Conservation (phyloP, 2,329 filamentous ascomycete genomes). For the Aureobasidium sp. region DNA sequence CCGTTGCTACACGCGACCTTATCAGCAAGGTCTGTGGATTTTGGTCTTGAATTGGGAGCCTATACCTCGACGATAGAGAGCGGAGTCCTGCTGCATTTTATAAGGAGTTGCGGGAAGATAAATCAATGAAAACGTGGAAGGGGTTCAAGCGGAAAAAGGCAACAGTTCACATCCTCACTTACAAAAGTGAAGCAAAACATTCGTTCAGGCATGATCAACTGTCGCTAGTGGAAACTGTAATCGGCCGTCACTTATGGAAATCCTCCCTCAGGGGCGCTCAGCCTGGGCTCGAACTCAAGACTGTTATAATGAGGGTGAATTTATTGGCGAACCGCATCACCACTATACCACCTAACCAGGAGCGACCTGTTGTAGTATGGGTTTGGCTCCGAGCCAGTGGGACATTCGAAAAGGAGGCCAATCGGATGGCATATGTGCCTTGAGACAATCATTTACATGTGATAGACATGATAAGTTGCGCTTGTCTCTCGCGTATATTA, state of each 20-base stretch:
- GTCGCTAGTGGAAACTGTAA: background rate
- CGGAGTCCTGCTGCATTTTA: no score
- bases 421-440: background rate
- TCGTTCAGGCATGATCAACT: background rate
- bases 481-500: no score
- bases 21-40: background rate
- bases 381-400: background rate
- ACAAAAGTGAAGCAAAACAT: background rate
- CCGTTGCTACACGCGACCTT: background rate
- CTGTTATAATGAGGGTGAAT: background rate
- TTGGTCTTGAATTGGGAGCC: background rate
- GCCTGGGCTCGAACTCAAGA: background rate
- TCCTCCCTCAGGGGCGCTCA: background rate
- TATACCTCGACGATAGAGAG: no score
- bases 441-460: background rate
- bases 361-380: background rate
- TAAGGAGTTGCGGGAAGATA: no score
- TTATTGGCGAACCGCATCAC: background rate
- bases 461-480: background rate
- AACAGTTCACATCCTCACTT: no score
- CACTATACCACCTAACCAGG: background rate
- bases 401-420: background rate
- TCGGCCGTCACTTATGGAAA: background rate
- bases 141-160: no score
- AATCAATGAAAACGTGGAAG: no score